These are phyloP conservation scores for Bolboschoenus planiculmis DNA, from an alignment of 176 grass and related monocot genomes.

Conservation along the genomic window DNA sequence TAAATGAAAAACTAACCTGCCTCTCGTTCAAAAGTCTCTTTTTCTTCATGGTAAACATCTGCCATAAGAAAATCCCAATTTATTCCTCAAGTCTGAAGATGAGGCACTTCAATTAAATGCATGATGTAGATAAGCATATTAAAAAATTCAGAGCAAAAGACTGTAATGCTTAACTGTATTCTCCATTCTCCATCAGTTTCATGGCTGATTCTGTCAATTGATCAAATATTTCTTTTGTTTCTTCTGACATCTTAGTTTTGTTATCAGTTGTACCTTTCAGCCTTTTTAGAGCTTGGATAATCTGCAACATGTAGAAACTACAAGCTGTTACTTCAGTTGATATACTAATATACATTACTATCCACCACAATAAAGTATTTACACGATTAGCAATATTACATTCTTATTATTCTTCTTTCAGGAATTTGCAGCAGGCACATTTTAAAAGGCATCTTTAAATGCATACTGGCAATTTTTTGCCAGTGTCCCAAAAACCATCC, in stretches of 20 bases:
- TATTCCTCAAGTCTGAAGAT: conserved; percentile 23
- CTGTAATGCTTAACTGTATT: conserved; percentile 54
- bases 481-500: neutral
- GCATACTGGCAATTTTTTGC: neutral
- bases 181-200: conserved; percentile 95
- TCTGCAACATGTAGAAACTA: conserved; percentile 27
- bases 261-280: conserved; percentile 76
- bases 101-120: conserved; percentile 9
- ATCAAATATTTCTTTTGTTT: conserved; percentile 73
- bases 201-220: conserved; percentile 80
- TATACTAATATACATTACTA: neutral
- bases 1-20: conserved; percentile 54
- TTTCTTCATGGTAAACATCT: conserved; percentile 97
- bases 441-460: neutral
- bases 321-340: neutral
- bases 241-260: conserved; percentile 60
- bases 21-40: conserved; percentile 70
- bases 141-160: conserved; percentile 9
- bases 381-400: neutral
- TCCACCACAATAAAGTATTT: neutral
- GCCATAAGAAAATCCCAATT: conserved; percentile 19
- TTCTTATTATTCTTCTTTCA: neutral
- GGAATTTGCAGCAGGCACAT: neutral
- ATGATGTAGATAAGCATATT: neutral
- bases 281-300: conserved; percentile 84